Evolutionary conservation across 345 rosid genomes (phyloP).

Genomic region (Eucalyptus tenuipes): DNA sequence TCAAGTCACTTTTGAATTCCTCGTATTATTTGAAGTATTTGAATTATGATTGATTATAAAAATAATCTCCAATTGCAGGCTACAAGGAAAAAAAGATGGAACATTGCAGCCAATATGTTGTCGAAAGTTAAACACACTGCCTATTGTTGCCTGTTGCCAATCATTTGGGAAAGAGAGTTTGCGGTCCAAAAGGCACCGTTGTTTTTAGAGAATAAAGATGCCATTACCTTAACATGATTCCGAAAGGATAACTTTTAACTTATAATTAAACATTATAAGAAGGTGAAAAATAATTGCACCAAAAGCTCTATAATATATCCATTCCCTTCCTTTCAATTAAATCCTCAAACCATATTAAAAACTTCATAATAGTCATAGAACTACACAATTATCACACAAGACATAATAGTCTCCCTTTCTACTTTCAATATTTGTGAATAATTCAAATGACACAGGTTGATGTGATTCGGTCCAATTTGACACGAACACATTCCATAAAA

Average conservation of each 20-base stretch:
- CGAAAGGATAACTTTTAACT: background rate
- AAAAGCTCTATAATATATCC: background rate
- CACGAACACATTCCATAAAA: background rate
- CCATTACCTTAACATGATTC: fast-evolving
- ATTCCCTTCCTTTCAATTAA: background rate
- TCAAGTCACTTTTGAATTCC: background rate
- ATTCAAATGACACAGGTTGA: background rate
- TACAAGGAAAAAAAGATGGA: background rate
- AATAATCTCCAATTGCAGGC: background rate
- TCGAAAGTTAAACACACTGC: background rate
- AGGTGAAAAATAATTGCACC: background rate
- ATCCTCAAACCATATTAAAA: background rate
- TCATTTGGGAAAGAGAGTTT: background rate
- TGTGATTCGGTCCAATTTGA: background rate
- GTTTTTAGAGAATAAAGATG: background rate
- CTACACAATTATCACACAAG: background rate
- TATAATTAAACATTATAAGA: background rate
- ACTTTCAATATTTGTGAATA: background rate
- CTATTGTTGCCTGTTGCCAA: background rate
- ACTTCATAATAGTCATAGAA: background rate
- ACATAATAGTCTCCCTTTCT: background rate
- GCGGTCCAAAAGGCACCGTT: no score
- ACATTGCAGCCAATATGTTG: background rate
- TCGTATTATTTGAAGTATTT: background rate
- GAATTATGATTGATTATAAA: background rate